Evolutionary conservation across 2,329 filamentous ascomycete species (phyloP).

Genomic region (Sporothrix globosa): DNA sequence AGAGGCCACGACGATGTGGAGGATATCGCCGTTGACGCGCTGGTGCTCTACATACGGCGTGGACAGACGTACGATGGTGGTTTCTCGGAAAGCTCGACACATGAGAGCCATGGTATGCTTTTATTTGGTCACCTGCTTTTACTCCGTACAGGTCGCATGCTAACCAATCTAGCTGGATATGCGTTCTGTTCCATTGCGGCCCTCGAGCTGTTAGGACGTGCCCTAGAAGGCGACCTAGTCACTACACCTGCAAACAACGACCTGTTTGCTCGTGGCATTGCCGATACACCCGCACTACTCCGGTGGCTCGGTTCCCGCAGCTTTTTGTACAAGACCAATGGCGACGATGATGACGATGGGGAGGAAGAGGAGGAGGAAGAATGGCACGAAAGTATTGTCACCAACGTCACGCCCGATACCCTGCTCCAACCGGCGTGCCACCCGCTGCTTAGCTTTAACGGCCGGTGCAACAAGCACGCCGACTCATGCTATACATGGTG

Average conservation of each 20-base stretch:
- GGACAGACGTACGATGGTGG: constrained; percentile 80
- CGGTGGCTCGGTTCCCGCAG: constrained; percentile 63
- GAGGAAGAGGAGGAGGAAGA: constrained; percentile 50
- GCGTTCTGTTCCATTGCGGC: constrained; percentile 86
- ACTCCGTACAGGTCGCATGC: neutral
- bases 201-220: constrained; percentile 71
- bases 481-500: constrained; percentile 98
- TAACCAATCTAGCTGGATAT: constrained; percentile 70
- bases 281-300: constrained; percentile 45
- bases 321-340: constrained; percentile 58
- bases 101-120: constrained; percentile 77
- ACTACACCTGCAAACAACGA: constrained; percentile 38
- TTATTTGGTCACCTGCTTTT: constrained; percentile 21
- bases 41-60: constrained; percentile 69
- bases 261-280: constrained; percentile 46
- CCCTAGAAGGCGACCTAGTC: constrained; percentile 47
- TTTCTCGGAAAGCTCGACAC: constrained; percentile 73
- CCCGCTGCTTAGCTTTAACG: constrained; percentile 72
- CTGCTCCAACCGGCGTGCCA: constrained; percentile 38
- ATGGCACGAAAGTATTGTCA: constrained; percentile 41
- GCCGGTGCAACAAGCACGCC: constrained; percentile 84
- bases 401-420: neutral
- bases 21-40: constrained; percentile 73
- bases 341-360: constrained; percentile 50
- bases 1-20: constrained; percentile 51